Base-by-base conservation (phyloP, 495 filamentous ascomycete genomes). In the Penicillium roqueforti region DNA sequence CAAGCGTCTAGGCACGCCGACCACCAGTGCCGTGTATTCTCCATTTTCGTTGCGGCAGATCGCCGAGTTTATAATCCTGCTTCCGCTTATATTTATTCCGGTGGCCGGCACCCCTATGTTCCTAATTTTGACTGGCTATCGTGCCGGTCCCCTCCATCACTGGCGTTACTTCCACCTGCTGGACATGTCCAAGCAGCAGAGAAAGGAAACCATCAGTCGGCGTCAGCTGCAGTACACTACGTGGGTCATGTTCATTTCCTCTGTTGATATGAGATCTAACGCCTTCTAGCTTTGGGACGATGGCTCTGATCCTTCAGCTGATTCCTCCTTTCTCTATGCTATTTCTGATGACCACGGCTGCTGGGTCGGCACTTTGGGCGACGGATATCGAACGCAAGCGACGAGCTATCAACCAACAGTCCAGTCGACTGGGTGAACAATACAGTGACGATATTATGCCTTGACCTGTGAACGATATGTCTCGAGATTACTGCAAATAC, bases 41-140 rank as follows among this genome's bases (percentile, higher is more conserved):
- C 84, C 84, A 1, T 87, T 87, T 56, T 89, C 86, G 50, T 58
- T 88, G 13, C 79, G 82, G n/a, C 87, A 92, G 61, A 91, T 91
- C 49, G 56, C 85, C 49, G 87, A 92, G 68, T 85, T 92, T 52
- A 66, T 90, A n/a, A 65, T 88, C 37, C 77, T 86, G 23, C 73
- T 87, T 11, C 84, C 84, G 22, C 71, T 87, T 28, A 87, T 84
- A 59, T 80, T 87, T 41, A 78, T 87, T 7, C 84, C 84, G 1
- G 76, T 82, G 25, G 81, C 76, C 8, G 84, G 84, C 5, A 77
- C 79, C 1, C 84, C 83, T 0, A 73, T 87, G 60, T 87, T 87
- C 58, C 66, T 87, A 16, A 50, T 86, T 3, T 58, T 85, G 29
- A 85, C 82, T 7, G 84, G 84, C 0, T 83, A 83, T 57, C 76